Evolutionary conservation across 1,139 yeast species (phyloP).

Genomic region (Yamadazyma sp.): DNA sequence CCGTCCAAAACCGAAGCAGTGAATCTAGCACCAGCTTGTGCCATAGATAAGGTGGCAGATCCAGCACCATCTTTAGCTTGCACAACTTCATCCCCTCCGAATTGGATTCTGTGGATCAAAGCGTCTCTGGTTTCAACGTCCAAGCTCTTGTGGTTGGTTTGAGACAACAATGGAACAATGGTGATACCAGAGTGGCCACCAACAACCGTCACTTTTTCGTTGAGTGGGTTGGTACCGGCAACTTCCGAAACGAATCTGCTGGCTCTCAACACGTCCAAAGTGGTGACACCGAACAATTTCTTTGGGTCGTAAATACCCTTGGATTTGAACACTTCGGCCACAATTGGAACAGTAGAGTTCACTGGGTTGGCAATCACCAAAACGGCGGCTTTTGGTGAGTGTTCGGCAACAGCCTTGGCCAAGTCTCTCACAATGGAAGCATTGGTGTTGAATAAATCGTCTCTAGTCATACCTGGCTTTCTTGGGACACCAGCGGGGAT

Average conservation of each 20-base stretch:
- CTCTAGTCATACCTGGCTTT: slow-evolving; percentile 98
- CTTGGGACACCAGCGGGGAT: slow-evolving; percentile 98
- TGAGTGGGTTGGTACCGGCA: slow-evolving; percentile 53
- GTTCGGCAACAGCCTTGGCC: slow-evolving; percentile 74
- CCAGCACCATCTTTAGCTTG: slow-evolving; percentile 94
- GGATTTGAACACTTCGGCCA: slow-evolving; percentile 79
- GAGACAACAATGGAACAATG: slow-evolving; percentile 83
- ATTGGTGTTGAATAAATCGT: slow-evolving; percentile 89
- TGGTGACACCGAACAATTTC: slow-evolving; percentile 89
- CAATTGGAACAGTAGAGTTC: slow-evolving; percentile 92
- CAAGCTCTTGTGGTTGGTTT: slow-evolving; percentile 52
- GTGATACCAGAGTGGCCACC: slow-evolving; percentile 98
- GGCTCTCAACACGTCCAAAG: slow-evolving; percentile 87
- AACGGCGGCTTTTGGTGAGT: slow-evolving; percentile 73
- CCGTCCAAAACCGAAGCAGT: slow-evolving; percentile 62
- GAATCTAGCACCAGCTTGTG: slow-evolving; percentile 88
- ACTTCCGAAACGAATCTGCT: slow-evolving; percentile 73
- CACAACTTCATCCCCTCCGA: slow-evolving; percentile 97
- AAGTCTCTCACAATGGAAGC: slow-evolving; percentile 86
- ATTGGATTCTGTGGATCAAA: slow-evolving; percentile 85
- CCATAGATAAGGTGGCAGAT: slow-evolving; percentile 95
- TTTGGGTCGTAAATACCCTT: slow-evolving; percentile 75
- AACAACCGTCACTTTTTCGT: slow-evolving; percentile 75
- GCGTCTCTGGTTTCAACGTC: slow-evolving; percentile 59
- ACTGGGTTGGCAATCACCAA: slow-evolving; percentile 91